Base-by-base conservation (phyloP, 129 eudicot species). In the Lactuca saligna region DNA sequence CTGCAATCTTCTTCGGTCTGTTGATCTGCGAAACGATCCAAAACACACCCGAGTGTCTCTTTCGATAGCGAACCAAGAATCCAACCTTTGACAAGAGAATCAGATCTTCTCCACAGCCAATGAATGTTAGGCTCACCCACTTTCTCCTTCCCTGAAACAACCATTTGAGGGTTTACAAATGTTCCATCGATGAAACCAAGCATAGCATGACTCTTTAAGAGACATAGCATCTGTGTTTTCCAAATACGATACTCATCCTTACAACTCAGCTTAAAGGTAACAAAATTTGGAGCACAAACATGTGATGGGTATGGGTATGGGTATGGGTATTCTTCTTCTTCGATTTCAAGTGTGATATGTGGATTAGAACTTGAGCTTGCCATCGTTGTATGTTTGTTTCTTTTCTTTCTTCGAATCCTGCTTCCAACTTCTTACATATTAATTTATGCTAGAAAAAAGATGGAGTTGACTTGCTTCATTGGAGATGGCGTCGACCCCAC, bases 1-100 rank as follows among this genome's bases (percentile, higher is more conserved):
- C 9, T 17, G 29, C 51, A 50, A 33, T 32, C 15, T 4, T 6
- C 17, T 7, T 5, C 5, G 3, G 5, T 20, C 13, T 42, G 1
- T 42, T 42, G 49, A 46, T 42, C 49, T 42, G n/a, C 4, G 4
- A 33, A 3, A 44, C 14, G 7, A 44, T 49, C 7, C 17, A 42
- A 0, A 17, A 37, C 9, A 46, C 12, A 11, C 4, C 11, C 7
- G 25, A 59, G 59, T 49, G 38, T 10, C 12, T 56, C 20, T 69
- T 69, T 8, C 13, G 62, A 68, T 8, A 68, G 55, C 17, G 64
- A 69, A 55, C 55, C 54, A 56, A 69, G 64, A 69, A 55, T 55
- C 73, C 73, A 69, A 55, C 64, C 64, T 54, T 20, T 69, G 6
- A 69, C 63, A 11, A 69, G 41, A 4, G 73, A 38, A 39, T 69